Base-by-base conservation (phyloP, 2,329 filamentous ascomycete genomes). In the Scedosporium apiospermum region DNA sequence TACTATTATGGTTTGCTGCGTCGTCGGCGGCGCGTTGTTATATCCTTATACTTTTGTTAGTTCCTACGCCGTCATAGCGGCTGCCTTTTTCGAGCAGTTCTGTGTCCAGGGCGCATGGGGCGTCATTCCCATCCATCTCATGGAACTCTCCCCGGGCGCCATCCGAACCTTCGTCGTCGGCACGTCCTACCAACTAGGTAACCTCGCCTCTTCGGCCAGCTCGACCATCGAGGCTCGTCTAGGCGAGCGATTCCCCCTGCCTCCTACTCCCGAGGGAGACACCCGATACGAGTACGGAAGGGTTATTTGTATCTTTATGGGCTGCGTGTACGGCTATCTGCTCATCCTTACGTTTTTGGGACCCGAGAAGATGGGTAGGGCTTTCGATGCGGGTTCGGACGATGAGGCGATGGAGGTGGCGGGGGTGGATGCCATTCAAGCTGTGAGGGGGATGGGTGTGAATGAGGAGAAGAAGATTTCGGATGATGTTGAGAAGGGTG, bases 251-350 rank as follows among this genome's bases (percentile, higher is more conserved):
- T 95, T 91, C 72, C 90, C 90, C 0, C 79, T 96, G 3, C 79
- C 86, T 0, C 76, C 83, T 0, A 82, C 80, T 1, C 72, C 79
- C 18, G 71, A 74, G 1, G 80, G 76, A 0, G 72, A 75, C 38
- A 72, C 75, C 57, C 78, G 88, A 3, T 91, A 88, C 72, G 77
- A 90, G 64, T 96, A 96, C 67, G 91, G 90, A 46, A 87, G 87
- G 68, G 91, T 96, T 9, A 93, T 96, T 66, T 91, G 88, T 70
- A 95, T 96, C 70, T 96, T 96, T 75, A 92, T 96, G 89, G 92
- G 82, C 1, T 91, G 88, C 67, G 91, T 96, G 1, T 96, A 83
- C 67, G 80, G 70, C 27, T 87, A 85, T 64, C 77, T 83, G n/a
- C 79, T 87, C 44, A 1, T 85, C 5, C 70, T 91, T 62, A 87